A percentile compares a stretch with the other conserved stretches of the same genome.
Evolutionary conservation across 2,329 filamentous ascomycete genomes (phyloP).

Genomic region (Allantophomopsis lycopodina): DNA sequence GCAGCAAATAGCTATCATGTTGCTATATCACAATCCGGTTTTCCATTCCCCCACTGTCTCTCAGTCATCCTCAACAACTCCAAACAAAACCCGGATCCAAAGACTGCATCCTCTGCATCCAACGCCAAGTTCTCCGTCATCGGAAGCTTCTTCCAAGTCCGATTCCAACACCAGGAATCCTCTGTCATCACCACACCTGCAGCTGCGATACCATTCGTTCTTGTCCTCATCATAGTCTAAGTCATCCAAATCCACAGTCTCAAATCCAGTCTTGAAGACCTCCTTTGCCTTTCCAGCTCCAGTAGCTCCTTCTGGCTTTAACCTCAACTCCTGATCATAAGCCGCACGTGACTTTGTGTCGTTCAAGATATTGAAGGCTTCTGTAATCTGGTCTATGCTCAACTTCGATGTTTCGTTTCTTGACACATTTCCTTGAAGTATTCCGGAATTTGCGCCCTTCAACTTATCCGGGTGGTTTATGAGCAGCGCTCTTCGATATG

Average conservation of each 20-base stretch:
- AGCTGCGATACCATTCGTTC: conserved; percentile 39
- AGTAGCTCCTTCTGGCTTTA: conserved; percentile 11
- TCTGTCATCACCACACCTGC: conserved; percentile 48
- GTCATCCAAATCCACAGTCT: conserved; percentile 53
- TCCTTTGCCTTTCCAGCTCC: conserved; percentile 8
- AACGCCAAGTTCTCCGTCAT: conserved; percentile 46
- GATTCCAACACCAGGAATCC: conserved; percentile 44
- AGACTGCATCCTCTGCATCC: conserved; percentile 54
- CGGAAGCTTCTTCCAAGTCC: conserved; percentile 43
- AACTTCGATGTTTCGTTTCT: background rate
- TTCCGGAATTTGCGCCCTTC: conserved; percentile 6
- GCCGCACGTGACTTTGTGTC: conserved; percentile 30
- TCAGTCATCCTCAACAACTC: conserved; percentile 27
- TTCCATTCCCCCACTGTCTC: too few relatives aligned
- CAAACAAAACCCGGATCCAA: conserved; percentile 52
- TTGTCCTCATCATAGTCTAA: conserved; percentile 34
- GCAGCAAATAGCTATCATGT: too few relatives aligned
- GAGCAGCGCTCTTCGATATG: conserved; percentile 51
- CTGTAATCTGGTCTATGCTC: conserved; percentile 41
- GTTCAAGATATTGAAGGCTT: conserved; percentile 43
- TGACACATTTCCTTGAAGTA: conserved; percentile 1
- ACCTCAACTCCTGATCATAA: conserved; percentile 33
- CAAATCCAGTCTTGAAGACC: conserved; percentile 42
- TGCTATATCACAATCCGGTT: too few relatives aligned
- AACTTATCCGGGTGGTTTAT: conserved; percentile 52